Evolutionary conservation across 2,329 filamentous ascomycete genomes (phyloP).

Genomic region (Hansfordia pulvinata): DNA sequence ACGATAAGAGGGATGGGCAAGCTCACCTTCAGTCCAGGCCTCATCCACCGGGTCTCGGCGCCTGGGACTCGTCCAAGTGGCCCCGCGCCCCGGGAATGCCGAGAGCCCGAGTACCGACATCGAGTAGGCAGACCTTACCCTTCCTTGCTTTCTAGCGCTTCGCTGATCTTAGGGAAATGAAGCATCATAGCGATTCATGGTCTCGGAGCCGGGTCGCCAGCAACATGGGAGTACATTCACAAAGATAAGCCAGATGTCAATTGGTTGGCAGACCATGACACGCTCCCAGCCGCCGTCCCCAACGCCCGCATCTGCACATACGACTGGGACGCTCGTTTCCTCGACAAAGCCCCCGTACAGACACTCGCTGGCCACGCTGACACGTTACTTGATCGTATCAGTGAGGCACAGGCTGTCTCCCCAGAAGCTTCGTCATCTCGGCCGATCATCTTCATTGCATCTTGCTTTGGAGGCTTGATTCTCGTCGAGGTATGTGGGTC

Average conservation of each 20-base stretch:
- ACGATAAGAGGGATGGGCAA: too few relatives aligned
- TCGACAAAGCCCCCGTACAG: constrained; percentile 6
- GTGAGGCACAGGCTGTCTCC: constrained; percentile 3
- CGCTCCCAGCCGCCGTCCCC: constrained; percentile 8
- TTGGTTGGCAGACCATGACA: constrained; percentile 8
- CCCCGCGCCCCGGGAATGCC: too few relatives aligned
- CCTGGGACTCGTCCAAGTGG: too few relatives aligned
- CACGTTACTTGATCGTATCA: constrained; percentile 6
- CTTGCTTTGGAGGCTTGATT: constrained; percentile 10
- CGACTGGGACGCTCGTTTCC: constrained; percentile 9
- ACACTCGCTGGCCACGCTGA: constrained; percentile 8
- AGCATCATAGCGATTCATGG: constrained; percentile 13
- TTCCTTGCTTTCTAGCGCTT: too few relatives aligned
- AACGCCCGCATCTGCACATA: constrained; percentile 9
- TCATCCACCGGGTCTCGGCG: too few relatives aligned
- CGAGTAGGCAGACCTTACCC: too few relatives aligned
- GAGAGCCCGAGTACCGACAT: too few relatives aligned
- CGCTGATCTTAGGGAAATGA: too few relatives aligned
- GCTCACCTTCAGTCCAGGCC: too few relatives aligned
- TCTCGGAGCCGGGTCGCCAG: constrained; percentile 9
- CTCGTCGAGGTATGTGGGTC: constrained; percentile 8
- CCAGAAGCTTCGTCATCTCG: too few relatives aligned
- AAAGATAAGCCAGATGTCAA: constrained; percentile 4
- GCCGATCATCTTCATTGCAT: constrained; percentile 10
- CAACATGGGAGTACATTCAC: constrained; percentile 9